Base-by-base conservation (phyloP, 441 rosid species). In the Bruguiera hainesii region DNA sequence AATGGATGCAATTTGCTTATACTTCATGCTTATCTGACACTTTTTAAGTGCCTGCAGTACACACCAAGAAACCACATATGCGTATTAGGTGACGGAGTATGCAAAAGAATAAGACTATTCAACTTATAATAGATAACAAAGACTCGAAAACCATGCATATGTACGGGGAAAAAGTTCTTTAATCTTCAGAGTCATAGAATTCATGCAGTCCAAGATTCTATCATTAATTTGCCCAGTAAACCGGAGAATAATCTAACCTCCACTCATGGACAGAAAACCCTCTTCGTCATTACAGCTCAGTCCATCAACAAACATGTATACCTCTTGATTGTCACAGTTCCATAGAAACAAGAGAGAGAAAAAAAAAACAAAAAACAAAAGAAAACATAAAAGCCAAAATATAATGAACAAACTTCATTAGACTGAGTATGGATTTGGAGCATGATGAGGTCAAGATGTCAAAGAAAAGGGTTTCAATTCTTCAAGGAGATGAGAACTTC, bases 381-480 rank as follows among this genome's bases (percentile, higher is more conserved):
- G 37, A 23, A 57, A 23, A 33, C 33, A 25, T 13, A 37, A 26
- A 21, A 19, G 18, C 28, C 29, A 15, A 65, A 55, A 37, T 42
- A 42, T 18, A 42, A 13, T 42, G 1, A 13, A 23, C 28, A 53
- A 53, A 10, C 18, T 23, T 53, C 58, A 2, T 23, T 1, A 13
- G 11, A 23, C 6, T 1, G 29, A 21, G 58, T 26, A 87, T 85
- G 90, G 80, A 68, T 53, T 42, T 55, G 28, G 73, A 70, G 58
- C 76, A 68, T 51, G 33, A 18, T 3, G 42, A 30, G n/a, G 21
- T 33, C 1, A 29, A 29, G 28, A 21, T 42, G 7, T 9, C 29
- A 56, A 64, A 70, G 60, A 79, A 69, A 69, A 66, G 70, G 5
- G 80, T 63, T 56, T 79, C 86, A 0, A 37, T 78, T 33, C 78